Percentiles rank a stretch among this genome's conserved stretches.
These are phyloP conservation scores for Verticillium zaregamsianum DNA, from an alignment of 2,329 filamentous ascomycete species.

Conservation along the genomic window DNA sequence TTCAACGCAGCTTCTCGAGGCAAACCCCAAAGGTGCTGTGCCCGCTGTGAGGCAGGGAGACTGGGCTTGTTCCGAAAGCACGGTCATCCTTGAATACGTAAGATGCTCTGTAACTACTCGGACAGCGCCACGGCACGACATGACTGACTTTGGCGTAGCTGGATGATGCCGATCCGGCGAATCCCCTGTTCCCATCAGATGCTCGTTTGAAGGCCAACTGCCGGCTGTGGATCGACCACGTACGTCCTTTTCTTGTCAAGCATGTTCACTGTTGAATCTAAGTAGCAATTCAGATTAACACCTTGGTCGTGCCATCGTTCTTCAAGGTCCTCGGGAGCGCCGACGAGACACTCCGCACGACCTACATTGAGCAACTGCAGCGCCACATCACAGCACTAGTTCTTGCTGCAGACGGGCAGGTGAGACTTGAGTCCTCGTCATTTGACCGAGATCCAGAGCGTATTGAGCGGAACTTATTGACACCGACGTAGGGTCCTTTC, in stretches of 20 bases:
- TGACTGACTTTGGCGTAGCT: slow-evolving; percentile 39
- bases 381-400: slow-evolving; percentile 53
- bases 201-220: slow-evolving; percentile 68
- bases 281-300: slow-evolving; percentile 55
- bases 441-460: not conserved
- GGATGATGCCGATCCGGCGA: slow-evolving; percentile 64
- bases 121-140: not conserved
- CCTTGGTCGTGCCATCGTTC: slow-evolving; percentile 71
- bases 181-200: slow-evolving; percentile 59
- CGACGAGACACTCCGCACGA: slow-evolving; percentile 53
- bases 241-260: slow-evolving; percentile 32
- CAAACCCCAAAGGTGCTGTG: slow-evolving; percentile 72
- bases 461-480: not conserved
- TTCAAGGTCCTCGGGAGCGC: slow-evolving; percentile 68
- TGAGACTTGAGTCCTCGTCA: slow-evolving; percentile 12
- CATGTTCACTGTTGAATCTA: no score
- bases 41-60: slow-evolving; percentile 73
- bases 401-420: slow-evolving; percentile 43
- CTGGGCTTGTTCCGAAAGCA: slow-evolving; percentile 80
- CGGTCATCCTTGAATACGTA: slow-evolving; percentile 82
- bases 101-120: slow-evolving; percentile 17
- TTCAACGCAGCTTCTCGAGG: slow-evolving; percentile 56
- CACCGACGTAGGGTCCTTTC: slow-evolving; percentile 53
- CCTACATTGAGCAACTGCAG: slow-evolving; percentile 58
- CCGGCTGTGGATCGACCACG: slow-evolving; percentile 77